Base-by-base conservation (phyloP, 805 yeast species). In the Wickerhamiella parazyma region DNA sequence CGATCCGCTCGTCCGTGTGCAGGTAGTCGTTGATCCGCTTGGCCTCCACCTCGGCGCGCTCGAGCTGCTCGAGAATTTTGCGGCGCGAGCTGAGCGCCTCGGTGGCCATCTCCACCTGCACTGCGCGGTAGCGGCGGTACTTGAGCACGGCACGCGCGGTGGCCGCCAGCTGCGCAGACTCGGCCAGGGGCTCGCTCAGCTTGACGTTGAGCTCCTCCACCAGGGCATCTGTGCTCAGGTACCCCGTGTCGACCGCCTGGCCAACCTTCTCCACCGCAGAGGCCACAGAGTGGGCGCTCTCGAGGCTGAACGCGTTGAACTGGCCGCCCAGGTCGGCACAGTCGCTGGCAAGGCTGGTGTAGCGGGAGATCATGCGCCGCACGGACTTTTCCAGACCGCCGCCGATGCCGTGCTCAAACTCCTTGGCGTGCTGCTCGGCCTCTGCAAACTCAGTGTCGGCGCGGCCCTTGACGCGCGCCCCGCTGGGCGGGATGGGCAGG, bases 201-300 rank as follows among this genome's bases (percentile, higher is more conserved):
- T 74, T 73, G 1, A 75, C 69, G 41, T 73, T 74, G 40, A 79
- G 59, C 29, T 71, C 71, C 10, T 67, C 60, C 4, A 75, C 71
- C 9, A 79, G 65, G 1, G 70, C 57, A 52, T 75, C 65, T 49
- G 76, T 63, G n/a, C 75, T 56, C 48, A 74, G 57, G 55, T 67
- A 69, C 37, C 66, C 45, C 62, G 71, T 72, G 59, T 91, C 97
- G 49, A 83, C 77, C 1, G 86, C 80, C 55, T 82, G 86, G 1
- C 97, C 96, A 22, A 85, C 73, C 49, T 76, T 75, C 56, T 91
- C 97, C 48, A 84, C 69, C 2, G 76, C 67, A 3, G 75, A 55
- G 1, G 91, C 67, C 35, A 67, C 52, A 17, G 52, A 46, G 9
- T 57, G 55, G 21, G 55, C 50, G 46, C 65, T 66, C 50, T 76